Evolutionary conservation across 768 basidiomycete species (phyloP).

Genomic region (Pleurotus djamor): DNA sequence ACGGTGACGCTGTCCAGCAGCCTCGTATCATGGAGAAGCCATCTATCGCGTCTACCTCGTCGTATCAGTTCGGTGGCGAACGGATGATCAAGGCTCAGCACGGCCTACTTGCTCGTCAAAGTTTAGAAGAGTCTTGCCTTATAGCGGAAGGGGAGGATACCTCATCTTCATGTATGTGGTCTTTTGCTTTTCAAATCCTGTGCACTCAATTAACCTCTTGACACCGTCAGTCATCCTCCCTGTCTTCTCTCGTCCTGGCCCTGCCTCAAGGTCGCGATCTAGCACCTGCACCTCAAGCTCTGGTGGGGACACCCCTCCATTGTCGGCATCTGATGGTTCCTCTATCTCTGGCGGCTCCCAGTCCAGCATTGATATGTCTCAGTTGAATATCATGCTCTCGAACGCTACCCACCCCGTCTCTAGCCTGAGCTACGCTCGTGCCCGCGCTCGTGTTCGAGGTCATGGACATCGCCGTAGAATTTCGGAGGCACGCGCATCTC

Average conservation of each 20-base stretch:
- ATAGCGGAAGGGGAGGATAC: constrained; percentile 67
- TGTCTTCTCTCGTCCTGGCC: constrained; percentile 60
- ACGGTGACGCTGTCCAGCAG: constrained; percentile 39
- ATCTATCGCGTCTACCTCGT: constrained; percentile 64
- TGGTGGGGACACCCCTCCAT: constrained; percentile 68
- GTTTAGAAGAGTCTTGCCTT: constrained; percentile 64
- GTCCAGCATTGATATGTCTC: constrained; percentile 73
- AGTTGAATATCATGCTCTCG: constrained; percentile 54
- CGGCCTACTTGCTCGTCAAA: constrained; percentile 63
- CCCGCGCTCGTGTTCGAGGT: constrained; percentile 46
- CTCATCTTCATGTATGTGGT: constrained; percentile 50
- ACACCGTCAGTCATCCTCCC: constrained; percentile 26
- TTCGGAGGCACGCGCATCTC: constrained; percentile 60
- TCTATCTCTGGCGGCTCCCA: constrained; percentile 71
- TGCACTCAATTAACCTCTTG: background rate
- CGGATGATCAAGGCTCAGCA: constrained; percentile 64
- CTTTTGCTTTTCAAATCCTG: constrained; percentile 16
- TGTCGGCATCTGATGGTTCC: constrained; percentile 67
- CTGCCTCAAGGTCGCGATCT: constrained; percentile 55
- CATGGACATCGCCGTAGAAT: constrained; percentile 71
- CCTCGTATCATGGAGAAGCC: constrained; percentile 57
- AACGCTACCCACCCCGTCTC: constrained; percentile 52
- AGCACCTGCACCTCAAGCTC: constrained; percentile 70
- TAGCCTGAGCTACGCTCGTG: constrained; percentile 18
- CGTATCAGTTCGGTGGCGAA: constrained; percentile 63